phyloP scores from a whole-genome alignment of 352 stramenopile genomes.

The Globisporangium cederbergense region DNA sequence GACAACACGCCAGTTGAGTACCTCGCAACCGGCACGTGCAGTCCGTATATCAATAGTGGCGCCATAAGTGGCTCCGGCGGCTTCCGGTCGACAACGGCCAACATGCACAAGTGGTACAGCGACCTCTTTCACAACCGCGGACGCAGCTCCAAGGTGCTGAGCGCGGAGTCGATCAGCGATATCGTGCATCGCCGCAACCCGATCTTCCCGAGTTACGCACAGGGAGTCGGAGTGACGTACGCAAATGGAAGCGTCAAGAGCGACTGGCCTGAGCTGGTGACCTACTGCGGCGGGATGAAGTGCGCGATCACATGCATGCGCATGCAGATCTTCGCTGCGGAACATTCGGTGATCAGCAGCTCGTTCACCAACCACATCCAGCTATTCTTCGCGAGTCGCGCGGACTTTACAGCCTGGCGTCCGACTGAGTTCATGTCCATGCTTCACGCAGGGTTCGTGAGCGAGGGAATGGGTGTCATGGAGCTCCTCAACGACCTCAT shows the following conservation, averaged over 20 bases:
- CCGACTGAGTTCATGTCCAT: conserved; percentile 12
- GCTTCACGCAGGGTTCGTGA: not conserved
- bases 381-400: conserved; percentile 31
- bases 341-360: conserved; percentile 32
- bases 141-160: conserved; percentile 38
- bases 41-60: conserved; percentile 34
- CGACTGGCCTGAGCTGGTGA: conserved; percentile 31
- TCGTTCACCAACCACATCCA: conserved; percentile 39
- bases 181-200: conserved; percentile 43
- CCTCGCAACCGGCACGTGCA: conserved; percentile 46
- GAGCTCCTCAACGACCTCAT: conserved; percentile 1
- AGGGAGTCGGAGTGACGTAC: conserved; percentile 40
- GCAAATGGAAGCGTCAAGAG: conserved; percentile 9
- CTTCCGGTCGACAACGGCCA: conserved; percentile 38
- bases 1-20: conserved; percentile 12
- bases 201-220: conserved; percentile 26
- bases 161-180: conserved; percentile 30
- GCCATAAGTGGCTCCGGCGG: conserved; percentile 29
- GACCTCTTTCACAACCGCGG: conserved; percentile 48
- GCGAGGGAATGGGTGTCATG: not conserved
- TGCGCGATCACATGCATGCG: conserved; percentile 49
- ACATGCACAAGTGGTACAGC: conserved; percentile 53
- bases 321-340: conserved; percentile 27
- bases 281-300: conserved; percentile 43
- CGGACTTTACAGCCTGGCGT: conserved; percentile 30